phyloP scores from a whole-genome alignment of 805 yeast species.

The Zygoascus biomembranicola region DNA sequence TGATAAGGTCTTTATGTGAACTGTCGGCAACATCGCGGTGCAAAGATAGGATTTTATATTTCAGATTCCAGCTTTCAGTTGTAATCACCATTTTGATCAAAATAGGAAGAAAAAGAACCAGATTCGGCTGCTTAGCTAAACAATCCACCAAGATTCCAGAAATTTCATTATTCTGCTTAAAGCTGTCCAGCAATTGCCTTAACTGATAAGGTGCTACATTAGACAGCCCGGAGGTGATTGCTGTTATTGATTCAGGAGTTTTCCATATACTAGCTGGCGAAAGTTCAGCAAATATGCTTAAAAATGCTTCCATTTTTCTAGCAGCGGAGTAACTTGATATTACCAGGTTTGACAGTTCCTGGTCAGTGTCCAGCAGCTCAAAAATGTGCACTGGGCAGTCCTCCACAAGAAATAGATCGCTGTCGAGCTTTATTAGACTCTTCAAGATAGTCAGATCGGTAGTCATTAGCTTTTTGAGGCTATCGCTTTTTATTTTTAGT shows the following conservation, averaged over 20 bases:
- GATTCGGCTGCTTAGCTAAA: neutral
- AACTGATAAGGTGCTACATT: neutral
- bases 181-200: neutral
- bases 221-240: neutral
- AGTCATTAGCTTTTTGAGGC: neutral
- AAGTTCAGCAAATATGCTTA: neutral
- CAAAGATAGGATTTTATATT: conserved; percentile 10
- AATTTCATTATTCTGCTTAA: neutral
- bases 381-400: neutral
- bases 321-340: neutral
- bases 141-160: neutral
- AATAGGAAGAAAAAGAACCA: neutral
- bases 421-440: neutral
- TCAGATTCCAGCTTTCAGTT: conserved; percentile 6
- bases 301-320: neutral
- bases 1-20: neutral
- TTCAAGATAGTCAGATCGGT: neutral
- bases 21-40: neutral
- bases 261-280: neutral
- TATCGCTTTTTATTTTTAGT: neutral
- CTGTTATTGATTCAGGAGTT: neutral
- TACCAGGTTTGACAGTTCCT: neutral
- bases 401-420: neutral
- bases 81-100: neutral
- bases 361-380: neutral